Evolutionary conservation across 441 rosid species (phyloP).

Genomic region (Adansonia madagascariensis): DNA sequence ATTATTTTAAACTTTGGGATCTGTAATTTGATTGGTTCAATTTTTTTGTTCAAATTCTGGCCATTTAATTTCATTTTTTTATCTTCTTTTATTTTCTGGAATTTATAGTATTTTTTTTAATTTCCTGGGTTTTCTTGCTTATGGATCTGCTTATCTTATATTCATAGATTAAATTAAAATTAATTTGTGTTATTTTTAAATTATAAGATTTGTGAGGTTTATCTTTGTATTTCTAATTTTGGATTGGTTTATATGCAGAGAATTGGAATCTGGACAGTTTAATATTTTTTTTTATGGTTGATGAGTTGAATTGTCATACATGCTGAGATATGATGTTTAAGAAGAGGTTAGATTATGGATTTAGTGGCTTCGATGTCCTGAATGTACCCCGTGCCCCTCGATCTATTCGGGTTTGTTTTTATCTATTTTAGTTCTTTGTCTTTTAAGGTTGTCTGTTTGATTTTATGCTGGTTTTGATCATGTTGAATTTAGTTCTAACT

Average conservation of each 20-base stretch:
- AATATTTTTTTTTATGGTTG: not conserved
- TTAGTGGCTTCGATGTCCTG: slow-evolving; percentile 50
- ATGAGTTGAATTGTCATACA: slow-evolving; percentile 36
- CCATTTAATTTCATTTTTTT: not conserved
- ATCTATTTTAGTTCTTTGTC: not conserved
- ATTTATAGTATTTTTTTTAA: not conserved
- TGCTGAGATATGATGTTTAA: slow-evolving; percentile 67
- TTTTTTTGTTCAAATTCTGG: not conserved
- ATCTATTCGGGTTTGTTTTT: slow-evolving; percentile 30
- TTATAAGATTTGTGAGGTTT: not conserved
- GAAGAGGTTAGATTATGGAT: slow-evolving; percentile 53
- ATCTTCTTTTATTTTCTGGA: slow-evolving; percentile 23
- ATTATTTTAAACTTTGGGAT: not conserved
- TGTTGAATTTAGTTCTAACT: slow-evolving; percentile 22
- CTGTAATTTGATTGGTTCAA: slow-evolving; percentile 14
- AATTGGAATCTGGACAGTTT: slow-evolving; percentile 14
- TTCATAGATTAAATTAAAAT: not conserved
- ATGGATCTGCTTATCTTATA: slow-evolving; percentile 18
- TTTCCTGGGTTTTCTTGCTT: not conserved
- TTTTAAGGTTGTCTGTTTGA: slow-evolving; percentile 6
- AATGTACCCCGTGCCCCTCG: slow-evolving; percentile 62
- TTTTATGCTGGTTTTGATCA: not conserved
- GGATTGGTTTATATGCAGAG: slow-evolving; percentile 37
- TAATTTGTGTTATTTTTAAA: not conserved
- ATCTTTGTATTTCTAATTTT: slow-evolving; percentile 12